These are phyloP conservation scores for Vaccinium corymbosum DNA, from an alignment of 148 eudicot species.

Conservation along the genomic window DNA sequence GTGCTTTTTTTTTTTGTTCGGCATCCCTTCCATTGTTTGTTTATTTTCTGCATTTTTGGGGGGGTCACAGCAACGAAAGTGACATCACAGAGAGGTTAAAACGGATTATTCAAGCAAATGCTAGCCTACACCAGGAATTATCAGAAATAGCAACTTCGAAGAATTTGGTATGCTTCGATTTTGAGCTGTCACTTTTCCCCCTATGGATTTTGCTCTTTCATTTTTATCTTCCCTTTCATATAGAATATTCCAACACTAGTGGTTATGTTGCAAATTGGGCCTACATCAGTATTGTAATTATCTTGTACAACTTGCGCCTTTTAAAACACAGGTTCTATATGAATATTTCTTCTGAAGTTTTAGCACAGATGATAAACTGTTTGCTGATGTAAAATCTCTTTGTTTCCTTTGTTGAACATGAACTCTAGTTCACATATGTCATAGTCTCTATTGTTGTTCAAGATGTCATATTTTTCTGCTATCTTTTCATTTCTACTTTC, in stretches of 20 bases:
- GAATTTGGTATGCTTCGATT: conserved; percentile 46
- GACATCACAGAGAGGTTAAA: conserved; percentile 76
- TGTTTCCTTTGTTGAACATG: too few relatives aligned
- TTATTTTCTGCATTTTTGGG: not conserved
- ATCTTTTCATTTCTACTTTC: not conserved
- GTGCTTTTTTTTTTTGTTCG: not conserved
- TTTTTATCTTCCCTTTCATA: not conserved
- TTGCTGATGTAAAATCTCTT: too few relatives aligned
- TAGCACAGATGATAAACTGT: too few relatives aligned
- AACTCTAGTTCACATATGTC: too few relatives aligned
- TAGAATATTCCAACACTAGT: not conserved
- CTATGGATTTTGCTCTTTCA: not conserved
- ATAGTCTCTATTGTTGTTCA: too few relatives aligned
- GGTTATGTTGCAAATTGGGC: not conserved
- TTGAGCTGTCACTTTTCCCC: not conserved
- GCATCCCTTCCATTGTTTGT: not conserved
- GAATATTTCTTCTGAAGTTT: too few relatives aligned
- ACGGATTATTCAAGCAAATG: conserved; percentile 72
- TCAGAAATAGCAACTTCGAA: conserved; percentile 38
- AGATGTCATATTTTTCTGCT: too few relatives aligned
- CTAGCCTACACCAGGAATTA: conserved; percentile 56
- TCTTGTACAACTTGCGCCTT: too few relatives aligned
- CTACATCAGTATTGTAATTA: too few relatives aligned
- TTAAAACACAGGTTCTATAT: too few relatives aligned
- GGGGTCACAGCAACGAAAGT: conserved; percentile 79